A percentile compares a stretch with the other conserved stretches of the same genome.
Conservation (phyloP, 495 filamentous ascomycete species). For the Talaromyces liani region DNA sequence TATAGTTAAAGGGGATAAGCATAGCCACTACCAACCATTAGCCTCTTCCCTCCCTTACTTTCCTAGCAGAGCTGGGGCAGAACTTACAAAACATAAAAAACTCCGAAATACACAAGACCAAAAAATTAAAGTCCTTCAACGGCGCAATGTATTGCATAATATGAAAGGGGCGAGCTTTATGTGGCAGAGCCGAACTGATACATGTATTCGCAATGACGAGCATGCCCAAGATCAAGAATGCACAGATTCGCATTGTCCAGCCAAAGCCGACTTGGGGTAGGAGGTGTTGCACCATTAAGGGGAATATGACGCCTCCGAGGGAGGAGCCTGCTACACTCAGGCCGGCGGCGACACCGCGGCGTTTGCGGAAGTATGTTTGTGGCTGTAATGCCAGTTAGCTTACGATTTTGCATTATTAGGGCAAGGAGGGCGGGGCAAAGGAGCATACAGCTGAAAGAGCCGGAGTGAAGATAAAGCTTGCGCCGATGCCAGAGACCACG, state of each 20-base stretch:
- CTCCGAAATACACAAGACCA: conserved; percentile 54
- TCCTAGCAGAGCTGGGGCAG: conserved; percentile 68
- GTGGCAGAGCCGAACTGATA: conserved; percentile 56
- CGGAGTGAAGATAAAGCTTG: conserved; percentile 52
- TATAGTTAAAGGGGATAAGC: conserved; percentile 67
- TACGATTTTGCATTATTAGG: conserved; percentile 29
- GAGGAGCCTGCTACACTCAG: conserved; percentile 54
- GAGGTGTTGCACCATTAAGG: conserved; percentile 66
- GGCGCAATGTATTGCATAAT: conserved; percentile 52
- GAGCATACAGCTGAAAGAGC: conserved; percentile 47
- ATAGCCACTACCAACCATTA: conserved; percentile 18
- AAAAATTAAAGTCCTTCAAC: conserved; percentile 56
- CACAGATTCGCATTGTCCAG: conserved; percentile 66
- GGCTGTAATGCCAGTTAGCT: background rate
- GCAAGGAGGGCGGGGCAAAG: conserved; percentile 55
- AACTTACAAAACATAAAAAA: conserved; percentile 59
- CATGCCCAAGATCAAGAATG: conserved; percentile 62
- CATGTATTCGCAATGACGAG: conserved; percentile 57
- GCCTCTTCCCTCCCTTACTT: conserved; percentile 17
- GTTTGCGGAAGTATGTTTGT: conserved; percentile 5
- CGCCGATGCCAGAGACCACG: conserved; percentile 41
- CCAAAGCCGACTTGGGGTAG: conserved; percentile 58
- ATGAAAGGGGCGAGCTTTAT: conserved; percentile 43
- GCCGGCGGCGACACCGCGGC: background rate
- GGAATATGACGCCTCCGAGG: conserved; percentile 42